A percentile compares a stretch with the other conserved stretches of the same genome.
Conservation (phyloP, 1,284 basidiomycete genomes). For the Cryptococcus sp. region DNA sequence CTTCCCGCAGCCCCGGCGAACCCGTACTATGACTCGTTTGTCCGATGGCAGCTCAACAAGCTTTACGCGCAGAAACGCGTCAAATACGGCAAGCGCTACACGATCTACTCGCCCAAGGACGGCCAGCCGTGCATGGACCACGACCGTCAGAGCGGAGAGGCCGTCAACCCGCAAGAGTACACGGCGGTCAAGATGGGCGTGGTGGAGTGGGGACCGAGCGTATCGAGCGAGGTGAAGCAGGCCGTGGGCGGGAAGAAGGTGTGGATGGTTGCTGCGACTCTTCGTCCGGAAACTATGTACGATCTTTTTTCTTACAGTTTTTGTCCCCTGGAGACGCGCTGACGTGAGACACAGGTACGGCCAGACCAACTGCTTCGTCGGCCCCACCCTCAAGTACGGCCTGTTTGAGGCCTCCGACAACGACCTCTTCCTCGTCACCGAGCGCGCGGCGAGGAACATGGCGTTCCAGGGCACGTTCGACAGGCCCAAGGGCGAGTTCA, state of each 20-base stretch:
- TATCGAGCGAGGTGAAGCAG: slow-evolving; percentile 62
- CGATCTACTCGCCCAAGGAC: slow-evolving; percentile 98
- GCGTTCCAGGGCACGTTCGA: slow-evolving; percentile 83
- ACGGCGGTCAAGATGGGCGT: slow-evolving; percentile 95
- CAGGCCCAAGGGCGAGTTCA: slow-evolving; percentile 64
- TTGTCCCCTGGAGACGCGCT: slow-evolving; percentile 12
- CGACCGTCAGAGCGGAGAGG: slow-evolving; percentile 93
- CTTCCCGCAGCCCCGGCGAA: slow-evolving; percentile 69
- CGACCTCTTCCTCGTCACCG: slow-evolving; percentile 86
- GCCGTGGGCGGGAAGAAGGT: slow-evolving; percentile 73
- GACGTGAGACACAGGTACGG: slow-evolving; percentile 67
- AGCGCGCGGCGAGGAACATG: slow-evolving; percentile 94
- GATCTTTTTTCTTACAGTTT: slow-evolving; percentile 40
- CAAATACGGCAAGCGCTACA: slow-evolving; percentile 98
- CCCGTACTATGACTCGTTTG: slow-evolving; percentile 96
- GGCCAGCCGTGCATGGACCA: slow-evolving; percentile 99
- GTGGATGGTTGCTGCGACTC: slow-evolving; percentile 89
- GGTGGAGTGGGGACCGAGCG: slow-evolving; percentile 64
- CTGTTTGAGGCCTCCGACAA: slow-evolving; percentile 78
- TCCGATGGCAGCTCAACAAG: slow-evolving; percentile 98
- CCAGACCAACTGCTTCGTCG: slow-evolving; percentile 98
- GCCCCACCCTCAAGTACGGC: slow-evolving; percentile 86
- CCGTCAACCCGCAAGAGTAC: slow-evolving; percentile 93
- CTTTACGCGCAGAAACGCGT: slow-evolving; percentile 80
- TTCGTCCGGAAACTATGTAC: slow-evolving; percentile 96